phyloP scores from a whole-genome alignment of 179 eudicot genomes.

The Spergularia azorica region DNA sequence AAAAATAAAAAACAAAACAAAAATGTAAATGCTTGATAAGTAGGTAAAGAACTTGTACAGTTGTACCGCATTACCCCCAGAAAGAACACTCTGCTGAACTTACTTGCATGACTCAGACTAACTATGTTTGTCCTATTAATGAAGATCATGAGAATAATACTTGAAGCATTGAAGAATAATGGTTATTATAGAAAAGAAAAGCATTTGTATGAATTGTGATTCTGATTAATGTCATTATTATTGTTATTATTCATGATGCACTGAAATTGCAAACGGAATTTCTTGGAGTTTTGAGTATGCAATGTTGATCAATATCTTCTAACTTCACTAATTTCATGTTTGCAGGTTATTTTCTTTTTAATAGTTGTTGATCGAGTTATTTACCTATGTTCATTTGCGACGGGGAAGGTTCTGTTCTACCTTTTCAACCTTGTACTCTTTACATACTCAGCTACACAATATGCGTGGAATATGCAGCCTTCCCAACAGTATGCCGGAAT shows the following conservation, averaged over 20 bases:
- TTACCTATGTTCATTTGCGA: slow-evolving; percentile 95
- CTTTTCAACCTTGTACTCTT: slow-evolving; percentile 83
- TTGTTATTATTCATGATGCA: neutral
- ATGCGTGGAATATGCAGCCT: slow-evolving; percentile 92
- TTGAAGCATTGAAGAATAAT: neutral
- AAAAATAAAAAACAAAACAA: neutral
- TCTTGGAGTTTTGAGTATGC: neutral
- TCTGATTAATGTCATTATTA: neutral
- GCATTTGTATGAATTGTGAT: neutral
- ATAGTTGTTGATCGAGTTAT: slow-evolving; percentile 96
- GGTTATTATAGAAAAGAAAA: neutral
- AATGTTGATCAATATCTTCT: neutral
- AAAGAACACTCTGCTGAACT: neutral
- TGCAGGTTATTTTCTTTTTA: slow-evolving; percentile 96
- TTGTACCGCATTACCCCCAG: neutral
- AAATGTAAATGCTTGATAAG: neutral
- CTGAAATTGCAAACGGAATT: neutral
- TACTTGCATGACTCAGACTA: neutral
- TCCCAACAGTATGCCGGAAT: slow-evolving; percentile 64
- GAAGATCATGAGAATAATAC: neutral
- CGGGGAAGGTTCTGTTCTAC: slow-evolving; percentile 87
- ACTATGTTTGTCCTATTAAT: neutral
- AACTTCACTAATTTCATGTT: slow-evolving; percentile 26
- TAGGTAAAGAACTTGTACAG: neutral
- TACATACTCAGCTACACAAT: slow-evolving; percentile 82